phyloP scores from a whole-genome alignment of 306 rosid species.

The Cucurbita maxima region DNA sequence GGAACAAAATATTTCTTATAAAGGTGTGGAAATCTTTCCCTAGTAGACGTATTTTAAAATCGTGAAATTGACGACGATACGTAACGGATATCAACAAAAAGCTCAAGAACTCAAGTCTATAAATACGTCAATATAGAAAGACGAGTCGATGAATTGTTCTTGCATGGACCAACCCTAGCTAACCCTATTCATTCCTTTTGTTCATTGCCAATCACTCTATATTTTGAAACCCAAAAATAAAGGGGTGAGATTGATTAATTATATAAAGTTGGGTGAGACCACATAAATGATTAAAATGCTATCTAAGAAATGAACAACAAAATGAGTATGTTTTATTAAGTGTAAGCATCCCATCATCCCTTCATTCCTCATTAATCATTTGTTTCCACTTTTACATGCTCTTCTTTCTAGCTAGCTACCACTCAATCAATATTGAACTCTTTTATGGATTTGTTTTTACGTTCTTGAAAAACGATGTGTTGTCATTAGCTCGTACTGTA shows the following conservation, averaged over 20 bases:
- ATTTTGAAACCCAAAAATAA: constrained; percentile 6
- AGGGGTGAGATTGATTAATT: constrained; percentile 6
- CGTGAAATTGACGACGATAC: too few species aligned
- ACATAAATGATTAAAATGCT: constrained; percentile 19
- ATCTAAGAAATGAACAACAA: constrained; percentile 25
- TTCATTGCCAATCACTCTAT: constrained; percentile 11
- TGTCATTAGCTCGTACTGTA: too few species aligned
- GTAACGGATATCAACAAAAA: too few species aligned
- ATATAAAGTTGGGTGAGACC: constrained; percentile 18
- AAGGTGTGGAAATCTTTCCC: too few species aligned
- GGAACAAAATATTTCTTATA: too few species aligned
- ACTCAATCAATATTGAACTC: neutral
- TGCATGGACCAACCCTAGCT: constrained; percentile 2
- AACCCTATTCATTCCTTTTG: neutral
- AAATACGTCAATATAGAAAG: too few species aligned
- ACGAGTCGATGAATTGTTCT: neutral
- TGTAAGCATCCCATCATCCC: constrained; percentile 11
- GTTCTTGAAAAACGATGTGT: too few species aligned
- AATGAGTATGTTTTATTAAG: constrained; percentile 19
- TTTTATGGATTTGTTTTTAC: too few species aligned
- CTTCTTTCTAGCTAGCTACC: neutral
- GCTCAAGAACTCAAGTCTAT: too few species aligned
- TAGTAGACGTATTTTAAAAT: too few species aligned
- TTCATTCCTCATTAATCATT: neutral
- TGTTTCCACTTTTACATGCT: constrained; percentile 5